Evolutionary conservation across 2,329 filamentous ascomycete species (phyloP).

Genomic region (Exophiala alcalophila): DNA sequence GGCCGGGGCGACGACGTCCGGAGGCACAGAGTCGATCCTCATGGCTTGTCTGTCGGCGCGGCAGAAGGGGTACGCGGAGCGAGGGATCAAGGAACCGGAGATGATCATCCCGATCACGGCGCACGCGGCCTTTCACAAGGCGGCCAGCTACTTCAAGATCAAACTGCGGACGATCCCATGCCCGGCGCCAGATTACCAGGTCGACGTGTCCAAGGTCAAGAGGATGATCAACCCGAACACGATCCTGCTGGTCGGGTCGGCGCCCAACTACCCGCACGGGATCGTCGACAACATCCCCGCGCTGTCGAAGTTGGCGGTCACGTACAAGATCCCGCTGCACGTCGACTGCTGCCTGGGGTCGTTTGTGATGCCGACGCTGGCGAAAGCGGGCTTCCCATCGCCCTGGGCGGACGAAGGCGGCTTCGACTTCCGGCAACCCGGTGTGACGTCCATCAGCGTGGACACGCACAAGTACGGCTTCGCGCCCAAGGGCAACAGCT

Average conservation of each 20-base stretch:
- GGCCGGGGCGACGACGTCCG: constrained; percentile 84
- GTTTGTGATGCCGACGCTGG: constrained; percentile 88
- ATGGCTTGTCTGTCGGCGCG: constrained; percentile 91
- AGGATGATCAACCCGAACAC: constrained; percentile 94
- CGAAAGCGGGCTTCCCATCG: constrained; percentile 77
- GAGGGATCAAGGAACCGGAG: constrained; percentile 86
- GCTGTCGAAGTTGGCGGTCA: constrained; percentile 77
- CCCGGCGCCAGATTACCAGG: constrained; percentile 80
- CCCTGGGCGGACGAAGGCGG: constrained; percentile 64
- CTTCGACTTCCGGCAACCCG: constrained; percentile 91
- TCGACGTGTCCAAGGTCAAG: constrained; percentile 71
- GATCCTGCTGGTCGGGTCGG: constrained; percentile 85
- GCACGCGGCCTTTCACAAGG: constrained; percentile 95
- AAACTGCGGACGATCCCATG: constrained; percentile 86
- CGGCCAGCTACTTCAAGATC: constrained; percentile 93
- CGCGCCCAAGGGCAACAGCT: constrained; percentile 94
- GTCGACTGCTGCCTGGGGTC: constrained; percentile 97
- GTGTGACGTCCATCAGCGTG: constrained; percentile 91
- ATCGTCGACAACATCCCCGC: constrained; percentile 92
- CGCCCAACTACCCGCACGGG: constrained; percentile 96
- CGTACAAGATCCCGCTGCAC: constrained; percentile 80
- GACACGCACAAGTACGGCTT: constrained; percentile 99
- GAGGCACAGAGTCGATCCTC: constrained; percentile 93
- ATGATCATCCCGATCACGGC: constrained; percentile 96
- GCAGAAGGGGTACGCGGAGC: constrained; percentile 81